phyloP scores from a whole-genome alignment of 208 protist genomes.

The Trypanosoma lewisi region DNA sequence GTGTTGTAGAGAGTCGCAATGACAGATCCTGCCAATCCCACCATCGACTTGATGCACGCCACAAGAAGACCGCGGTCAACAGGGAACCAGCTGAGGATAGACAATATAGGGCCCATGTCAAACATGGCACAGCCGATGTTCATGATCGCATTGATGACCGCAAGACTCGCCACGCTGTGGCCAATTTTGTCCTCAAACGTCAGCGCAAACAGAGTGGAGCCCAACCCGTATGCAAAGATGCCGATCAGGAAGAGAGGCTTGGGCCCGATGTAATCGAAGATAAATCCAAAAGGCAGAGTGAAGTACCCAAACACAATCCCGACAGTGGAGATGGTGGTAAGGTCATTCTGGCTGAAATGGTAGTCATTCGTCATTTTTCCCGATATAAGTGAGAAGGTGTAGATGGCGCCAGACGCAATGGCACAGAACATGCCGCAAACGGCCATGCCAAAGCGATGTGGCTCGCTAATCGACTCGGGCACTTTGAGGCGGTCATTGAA shows the following conservation, averaged over 20 bases:
- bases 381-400: constrained; percentile 50
- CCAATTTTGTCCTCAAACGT: constrained; percentile 38
- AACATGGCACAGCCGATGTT: constrained; percentile 45
- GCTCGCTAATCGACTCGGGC: constrained; percentile 2
- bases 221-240: constrained; percentile 33
- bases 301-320: constrained; percentile 55
- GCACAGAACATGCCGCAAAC: constrained; percentile 47
- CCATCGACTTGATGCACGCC: constrained; percentile 42
- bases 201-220: constrained; percentile 35
- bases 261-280: constrained; percentile 58
- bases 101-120: constrained; percentile 51
- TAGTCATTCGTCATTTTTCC: constrained; percentile 29
- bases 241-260: constrained; percentile 44
- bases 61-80: constrained; percentile 44
- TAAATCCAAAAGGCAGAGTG: constrained; percentile 47
- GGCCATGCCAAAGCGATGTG: constrained; percentile 34
- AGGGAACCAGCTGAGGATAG: constrained; percentile 49
- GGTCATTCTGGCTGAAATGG: constrained; percentile 41
- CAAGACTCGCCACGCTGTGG: constrained; percentile 37
- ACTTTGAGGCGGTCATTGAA: constrained; percentile 21
- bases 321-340: constrained; percentile 56
- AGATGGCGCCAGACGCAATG: constrained; percentile 35
- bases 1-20: constrained; percentile 37
- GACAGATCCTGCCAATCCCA: constrained; percentile 38
- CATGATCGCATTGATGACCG: constrained; percentile 47